phyloP scores from a whole-genome alignment of 805 yeast genomes.

The Wickerhamiella cacticola region DNA sequence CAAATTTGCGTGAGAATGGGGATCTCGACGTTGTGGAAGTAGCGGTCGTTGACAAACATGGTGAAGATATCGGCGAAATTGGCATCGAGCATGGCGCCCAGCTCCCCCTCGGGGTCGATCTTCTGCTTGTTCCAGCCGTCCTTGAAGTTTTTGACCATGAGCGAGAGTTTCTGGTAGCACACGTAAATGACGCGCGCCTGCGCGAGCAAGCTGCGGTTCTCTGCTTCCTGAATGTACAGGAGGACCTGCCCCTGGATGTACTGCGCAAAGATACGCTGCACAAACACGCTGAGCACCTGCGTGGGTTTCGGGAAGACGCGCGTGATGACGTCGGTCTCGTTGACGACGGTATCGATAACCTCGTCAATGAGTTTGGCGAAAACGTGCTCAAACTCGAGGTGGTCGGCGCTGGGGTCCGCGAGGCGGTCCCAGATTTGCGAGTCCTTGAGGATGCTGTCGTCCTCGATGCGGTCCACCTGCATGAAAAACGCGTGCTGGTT shows the following conservation, averaged over 20 bases:
- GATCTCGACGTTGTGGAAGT: slow-evolving; percentile 37
- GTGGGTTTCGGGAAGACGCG: slow-evolving; percentile 61
- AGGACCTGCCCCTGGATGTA: slow-evolving; percentile 39
- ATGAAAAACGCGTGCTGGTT: slow-evolving; percentile 64
- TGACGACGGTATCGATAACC: slow-evolving; percentile 45
- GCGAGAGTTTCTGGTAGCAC: slow-evolving; percentile 46
- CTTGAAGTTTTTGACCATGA: slow-evolving; percentile 52
- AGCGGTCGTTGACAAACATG: slow-evolving; percentile 54
- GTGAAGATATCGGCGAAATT: slow-evolving; percentile 60
- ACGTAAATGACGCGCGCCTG: slow-evolving; percentile 65
- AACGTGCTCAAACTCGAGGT: slow-evolving; percentile 39
- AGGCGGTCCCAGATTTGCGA: slow-evolving; percentile 43
- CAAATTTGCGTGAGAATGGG: slow-evolving; percentile 17
- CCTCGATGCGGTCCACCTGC: slow-evolving; percentile 31
- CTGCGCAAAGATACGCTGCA: slow-evolving; percentile 68
- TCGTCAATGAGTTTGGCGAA: slow-evolving; percentile 45
- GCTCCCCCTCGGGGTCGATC: slow-evolving; percentile 32
- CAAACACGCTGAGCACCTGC: slow-evolving; percentile 54
- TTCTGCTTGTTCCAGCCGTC: slow-evolving; percentile 35
- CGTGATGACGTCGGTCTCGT: slow-evolving; percentile 61
- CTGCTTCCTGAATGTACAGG: slow-evolving; percentile 48
- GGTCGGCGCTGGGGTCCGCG: slow-evolving; percentile 45
- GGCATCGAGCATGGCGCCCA: slow-evolving; percentile 49
- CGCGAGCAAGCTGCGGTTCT: slow-evolving; percentile 51
- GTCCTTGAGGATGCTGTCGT: slow-evolving; percentile 22